A percentile compares a stretch with the other conserved stretches of the same genome.
These are phyloP conservation scores for Apophysomyces sp. DNA, from an alignment of 371 early-diverging fungal species.

Conservation along the genomic window DNA sequence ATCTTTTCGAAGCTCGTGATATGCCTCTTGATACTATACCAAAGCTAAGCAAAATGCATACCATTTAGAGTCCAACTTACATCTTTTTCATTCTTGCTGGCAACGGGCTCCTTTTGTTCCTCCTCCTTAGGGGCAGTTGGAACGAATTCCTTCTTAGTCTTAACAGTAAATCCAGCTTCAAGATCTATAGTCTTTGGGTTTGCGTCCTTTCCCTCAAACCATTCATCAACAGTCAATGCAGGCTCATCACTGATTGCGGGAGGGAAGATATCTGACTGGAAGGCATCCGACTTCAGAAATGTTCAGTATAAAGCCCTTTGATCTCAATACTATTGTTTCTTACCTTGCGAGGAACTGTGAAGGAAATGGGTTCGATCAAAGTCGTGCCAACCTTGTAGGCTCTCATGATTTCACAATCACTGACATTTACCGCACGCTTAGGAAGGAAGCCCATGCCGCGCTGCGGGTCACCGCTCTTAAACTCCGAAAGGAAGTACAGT, in stretches of 20 bases:
- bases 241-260: conserved; percentile 82
- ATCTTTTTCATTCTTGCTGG: conserved; percentile 58
- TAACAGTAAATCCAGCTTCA: conserved; percentile 75
- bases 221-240: conserved; percentile 87
- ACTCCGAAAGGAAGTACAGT: conserved; percentile 81
- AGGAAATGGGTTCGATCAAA: conserved; percentile 93
- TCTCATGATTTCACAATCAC: conserved; percentile 88
- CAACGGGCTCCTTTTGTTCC: conserved; percentile 23
- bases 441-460: conserved; percentile 92
- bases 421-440: conserved; percentile 86
- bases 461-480: conserved; percentile 89
- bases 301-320: conserved; percentile 3
- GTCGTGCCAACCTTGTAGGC: conserved; percentile 89
- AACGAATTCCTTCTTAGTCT: conserved; percentile 78
- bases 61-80: too few species aligned
- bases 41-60: not conserved
- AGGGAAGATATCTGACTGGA: conserved; percentile 96
- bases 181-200: conserved; percentile 80
- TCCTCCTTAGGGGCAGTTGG: conserved; percentile 58
- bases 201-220: conserved; percentile 83
- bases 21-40: conserved; percentile 72
- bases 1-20: conserved; percentile 74
- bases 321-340: not conserved
- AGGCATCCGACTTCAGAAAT: conserved; percentile 81
- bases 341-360: conserved; percentile 96